Percentiles rank a stretch among this genome's conserved stretches.
Conservation (phyloP, 148 eudicot genomes). For the Rhododendron henanense region DNA sequence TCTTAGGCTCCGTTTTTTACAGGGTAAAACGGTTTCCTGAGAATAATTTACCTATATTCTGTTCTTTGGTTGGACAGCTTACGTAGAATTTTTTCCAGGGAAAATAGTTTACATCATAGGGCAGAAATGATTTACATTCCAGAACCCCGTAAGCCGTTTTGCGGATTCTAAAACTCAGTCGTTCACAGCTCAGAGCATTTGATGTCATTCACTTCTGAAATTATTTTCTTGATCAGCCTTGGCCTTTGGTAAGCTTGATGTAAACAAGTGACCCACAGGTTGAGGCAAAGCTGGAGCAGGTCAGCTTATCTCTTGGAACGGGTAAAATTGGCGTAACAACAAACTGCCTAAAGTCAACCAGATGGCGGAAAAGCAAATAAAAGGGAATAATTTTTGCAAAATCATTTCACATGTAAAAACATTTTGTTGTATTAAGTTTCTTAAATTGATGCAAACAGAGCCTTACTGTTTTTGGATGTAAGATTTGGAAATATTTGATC, state of each 20-base stretch:
- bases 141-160: background rate
- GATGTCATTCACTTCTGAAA: background rate
- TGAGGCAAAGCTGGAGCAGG: background rate
- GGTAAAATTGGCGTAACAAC: background rate
- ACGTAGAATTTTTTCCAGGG: background rate
- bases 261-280: background rate
- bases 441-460: background rate
- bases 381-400: background rate
- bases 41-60: background rate
- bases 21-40: background rate
- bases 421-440: background rate
- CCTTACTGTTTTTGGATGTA: conserved; percentile 9
- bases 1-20: background rate
- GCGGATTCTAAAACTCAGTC: background rate
- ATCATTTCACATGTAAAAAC: conserved; percentile 6
- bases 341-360: background rate
- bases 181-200: background rate
- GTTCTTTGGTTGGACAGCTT: background rate
- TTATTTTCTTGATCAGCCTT: background rate
- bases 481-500: conserved; percentile 16
- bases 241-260: background rate
- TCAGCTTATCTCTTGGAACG: background rate
- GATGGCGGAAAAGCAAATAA: background rate
- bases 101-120: background rate
- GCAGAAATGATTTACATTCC: background rate